Conservation (phyloP, 108 stramenopile species). For the Chaetoceros tenuissimus region DNA sequence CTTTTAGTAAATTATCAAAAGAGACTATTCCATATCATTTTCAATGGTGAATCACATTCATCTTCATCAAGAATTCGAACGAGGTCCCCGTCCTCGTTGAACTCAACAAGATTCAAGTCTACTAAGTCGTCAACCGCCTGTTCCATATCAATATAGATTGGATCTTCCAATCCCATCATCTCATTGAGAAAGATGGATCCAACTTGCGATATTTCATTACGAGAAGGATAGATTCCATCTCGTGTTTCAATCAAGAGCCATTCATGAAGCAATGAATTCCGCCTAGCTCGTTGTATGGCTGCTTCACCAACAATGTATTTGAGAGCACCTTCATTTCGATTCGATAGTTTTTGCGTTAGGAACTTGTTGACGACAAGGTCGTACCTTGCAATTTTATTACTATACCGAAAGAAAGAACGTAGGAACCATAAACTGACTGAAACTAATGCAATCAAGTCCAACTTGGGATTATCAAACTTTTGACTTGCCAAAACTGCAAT, state of each 20-base stretch:
- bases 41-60: no score
- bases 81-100: background rate
- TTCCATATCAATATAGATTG: background rate
- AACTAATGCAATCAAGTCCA: conserved; percentile 69
- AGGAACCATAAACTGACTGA: conserved; percentile 54
- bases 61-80: no score
- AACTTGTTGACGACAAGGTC: conserved; percentile 81
- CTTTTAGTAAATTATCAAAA: no score
- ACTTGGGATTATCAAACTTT: conserved; percentile 55
- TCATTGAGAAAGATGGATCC: background rate
- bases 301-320: conserved; percentile 60
- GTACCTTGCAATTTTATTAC: conserved; percentile 76
- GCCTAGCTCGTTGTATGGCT: conserved; percentile 51
- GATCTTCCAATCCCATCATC: background rate
- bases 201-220: background rate
- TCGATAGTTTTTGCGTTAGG: conserved; percentile 64
- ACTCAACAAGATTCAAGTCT: background rate
- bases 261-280: conserved; percentile 31
- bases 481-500: conserved; percentile 42
- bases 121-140: background rate
- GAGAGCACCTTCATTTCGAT: conserved; percentile 62
- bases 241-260: conserved; percentile 20
- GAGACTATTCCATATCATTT: no score
- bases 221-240: background rate
- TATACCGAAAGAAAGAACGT: conserved; percentile 69